These are phyloP conservation scores for Cucurbita moschata DNA, from an alignment of 306 rosid species.

Conservation along the genomic window DNA sequence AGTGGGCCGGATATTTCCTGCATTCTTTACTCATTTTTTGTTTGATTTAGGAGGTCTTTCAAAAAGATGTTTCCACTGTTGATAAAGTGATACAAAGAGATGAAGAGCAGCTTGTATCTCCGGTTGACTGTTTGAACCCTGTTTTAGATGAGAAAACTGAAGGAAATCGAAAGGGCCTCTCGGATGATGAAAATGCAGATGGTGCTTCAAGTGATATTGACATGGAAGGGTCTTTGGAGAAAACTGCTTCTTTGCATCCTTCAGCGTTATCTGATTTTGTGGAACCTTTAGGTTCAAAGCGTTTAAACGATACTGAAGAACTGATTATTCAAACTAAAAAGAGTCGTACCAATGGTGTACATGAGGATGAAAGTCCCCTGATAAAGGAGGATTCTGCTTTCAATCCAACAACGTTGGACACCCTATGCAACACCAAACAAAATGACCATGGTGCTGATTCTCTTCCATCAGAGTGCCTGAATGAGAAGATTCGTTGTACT, in stretches of 20 bases:
- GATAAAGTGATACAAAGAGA: conserved; percentile 21
- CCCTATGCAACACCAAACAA: conserved; percentile 20
- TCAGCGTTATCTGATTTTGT: conserved; percentile 18
- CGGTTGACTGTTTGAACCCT: conserved; percentile 19
- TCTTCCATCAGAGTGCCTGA: conserved; percentile 22
- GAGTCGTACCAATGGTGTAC: conserved; percentile 22
- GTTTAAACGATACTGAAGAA: conserved; percentile 30
- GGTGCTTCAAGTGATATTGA: conserved; percentile 19
- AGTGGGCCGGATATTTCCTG: neutral
- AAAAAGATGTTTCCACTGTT: conserved; percentile 20
- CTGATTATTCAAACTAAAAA: conserved; percentile 36
- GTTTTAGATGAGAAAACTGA: conserved; percentile 21
- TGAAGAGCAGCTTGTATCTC: conserved; percentile 15
- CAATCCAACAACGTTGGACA: conserved; percentile 14
- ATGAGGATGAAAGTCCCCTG: conserved; percentile 19
- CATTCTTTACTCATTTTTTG: conserved; percentile 7
- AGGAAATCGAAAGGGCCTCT: conserved; percentile 14
- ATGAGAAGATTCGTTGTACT: conserved; percentile 43
- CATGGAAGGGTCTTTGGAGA: conserved; percentile 19
- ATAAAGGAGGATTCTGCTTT: conserved; percentile 22
- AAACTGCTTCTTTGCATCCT: conserved; percentile 12
- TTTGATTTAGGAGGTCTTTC: conserved; percentile 25
- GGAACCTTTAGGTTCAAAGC: conserved; percentile 58
- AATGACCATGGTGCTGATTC: conserved; percentile 16
- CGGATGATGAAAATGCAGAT: conserved; percentile 18